Evolutionary conservation across 371 early-diverging fungal species (phyloP).

Genomic region (Smittium culicis): DNA sequence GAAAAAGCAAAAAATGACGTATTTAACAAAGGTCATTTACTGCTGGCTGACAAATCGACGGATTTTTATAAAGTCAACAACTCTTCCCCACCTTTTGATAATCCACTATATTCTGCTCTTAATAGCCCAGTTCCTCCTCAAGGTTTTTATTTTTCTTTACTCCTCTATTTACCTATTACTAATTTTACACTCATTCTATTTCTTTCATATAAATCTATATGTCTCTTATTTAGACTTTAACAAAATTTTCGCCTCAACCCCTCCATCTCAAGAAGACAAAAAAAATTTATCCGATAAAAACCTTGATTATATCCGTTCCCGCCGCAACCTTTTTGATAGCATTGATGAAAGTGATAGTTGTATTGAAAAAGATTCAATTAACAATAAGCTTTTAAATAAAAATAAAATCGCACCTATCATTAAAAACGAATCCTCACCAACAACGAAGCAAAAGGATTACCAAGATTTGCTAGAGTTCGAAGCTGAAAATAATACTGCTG

Average conservation of each 20-base stretch:
- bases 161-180: no score
- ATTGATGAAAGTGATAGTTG: no score
- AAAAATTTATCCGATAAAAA: background rate
- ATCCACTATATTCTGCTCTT: background rate
- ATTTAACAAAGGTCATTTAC: background rate
- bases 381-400: no score
- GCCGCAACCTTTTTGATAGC: no score
- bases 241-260: background rate
- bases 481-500: background rate
- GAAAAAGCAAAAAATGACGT: slow-evolving; percentile 32
- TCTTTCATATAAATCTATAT: no score
- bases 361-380: no score
- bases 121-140: background rate
- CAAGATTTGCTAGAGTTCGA: background rate
- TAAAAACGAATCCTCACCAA: background rate
- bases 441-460: background rate
- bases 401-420: no score
- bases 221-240: background rate
- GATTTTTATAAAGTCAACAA: background rate
- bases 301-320: background rate
- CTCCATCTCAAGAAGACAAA: background rate
- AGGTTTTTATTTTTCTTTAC: no score
- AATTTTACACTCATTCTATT: no score
- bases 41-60: slow-evolving; percentile 5
- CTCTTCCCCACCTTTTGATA: background rate